These are phyloP conservation scores for Sclerotinia borealis DNA, from an alignment of 2,329 filamentous ascomycete genomes.

Conservation along the genomic window DNA sequence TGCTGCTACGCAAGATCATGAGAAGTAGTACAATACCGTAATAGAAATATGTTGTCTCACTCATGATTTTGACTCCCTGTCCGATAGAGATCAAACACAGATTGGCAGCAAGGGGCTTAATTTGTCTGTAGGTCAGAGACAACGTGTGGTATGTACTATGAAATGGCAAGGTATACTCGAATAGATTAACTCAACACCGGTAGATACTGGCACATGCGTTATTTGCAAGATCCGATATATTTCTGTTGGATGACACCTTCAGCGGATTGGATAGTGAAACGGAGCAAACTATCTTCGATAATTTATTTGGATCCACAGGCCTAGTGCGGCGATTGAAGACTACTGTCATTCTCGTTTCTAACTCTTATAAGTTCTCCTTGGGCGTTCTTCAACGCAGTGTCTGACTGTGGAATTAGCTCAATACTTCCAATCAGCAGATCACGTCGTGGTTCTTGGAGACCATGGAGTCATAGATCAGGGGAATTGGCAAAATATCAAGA, in stretches of 20 bases:
- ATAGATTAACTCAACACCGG: neutral
- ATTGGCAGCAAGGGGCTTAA: constrained; percentile 39
- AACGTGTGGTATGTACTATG: constrained; percentile 33
- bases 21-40: constrained; percentile 33
- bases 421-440: constrained; percentile 36
- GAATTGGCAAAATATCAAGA: neutral
- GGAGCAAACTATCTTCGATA: constrained; percentile 37
- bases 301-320: constrained; percentile 38
- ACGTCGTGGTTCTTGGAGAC: constrained; percentile 33
- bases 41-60: constrained; percentile 24
- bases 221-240: constrained; percentile 36
- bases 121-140: constrained; percentile 41
- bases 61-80: constrained; percentile 28
- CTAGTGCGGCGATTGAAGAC: constrained; percentile 35
- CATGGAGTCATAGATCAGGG: neutral
- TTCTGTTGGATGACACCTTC: constrained; percentile 43
- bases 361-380: constrained; percentile 31
- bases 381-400: neutral
- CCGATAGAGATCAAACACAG: constrained; percentile 34
- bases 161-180: neutral
- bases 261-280: constrained; percentile 43
- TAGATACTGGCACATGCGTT: constrained; percentile 41
- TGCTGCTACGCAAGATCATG: constrained; percentile 9
- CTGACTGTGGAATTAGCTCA: constrained; percentile 29
- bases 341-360: constrained; percentile 41